A percentile compares a stretch with the other conserved stretches of the same genome.
Evolutionary conservation across 768 basidiomycete genomes (phyloP).

Genomic region (Rubroboletus satanas): DNA sequence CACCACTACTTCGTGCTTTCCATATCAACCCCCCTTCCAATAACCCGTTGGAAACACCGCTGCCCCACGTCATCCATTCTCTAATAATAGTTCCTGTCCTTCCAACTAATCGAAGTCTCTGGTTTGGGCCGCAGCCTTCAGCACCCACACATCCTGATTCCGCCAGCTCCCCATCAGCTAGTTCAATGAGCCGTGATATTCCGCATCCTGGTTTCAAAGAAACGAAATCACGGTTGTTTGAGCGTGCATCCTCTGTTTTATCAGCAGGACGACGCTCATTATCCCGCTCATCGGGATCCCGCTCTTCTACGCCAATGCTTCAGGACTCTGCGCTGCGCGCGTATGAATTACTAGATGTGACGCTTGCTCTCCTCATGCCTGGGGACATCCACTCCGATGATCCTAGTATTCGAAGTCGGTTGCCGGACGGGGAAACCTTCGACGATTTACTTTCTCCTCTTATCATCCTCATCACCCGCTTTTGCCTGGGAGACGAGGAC

Average conservation of each 20-base stretch:
- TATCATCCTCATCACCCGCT: constrained; percentile 65
- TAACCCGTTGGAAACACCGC: constrained; percentile 63
- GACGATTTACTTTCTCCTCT: constrained; percentile 81
- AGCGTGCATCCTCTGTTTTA: constrained; percentile 27
- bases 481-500: constrained; percentile 61
- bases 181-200: constrained; percentile 10
- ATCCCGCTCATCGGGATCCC: constrained; percentile 47
- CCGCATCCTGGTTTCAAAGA: constrained; percentile 17
- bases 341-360: constrained; percentile 63
- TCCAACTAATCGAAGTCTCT: constrained; percentile 49
- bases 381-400: constrained; percentile 63
- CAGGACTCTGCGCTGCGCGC: constrained; percentile 59
- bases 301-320: constrained; percentile 26
- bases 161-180: constrained; percentile 31
- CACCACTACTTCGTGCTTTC: constrained; percentile 68
- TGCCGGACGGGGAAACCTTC: constrained; percentile 46
- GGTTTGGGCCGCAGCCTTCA: constrained; percentile 53
- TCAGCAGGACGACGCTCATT: constrained; percentile 29
- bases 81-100: constrained; percentile 76
- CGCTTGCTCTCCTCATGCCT: constrained; percentile 61
- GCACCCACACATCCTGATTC: constrained; percentile 35
- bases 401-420: constrained; percentile 46
- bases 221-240: constrained; percentile 21
- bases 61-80: constrained; percentile 79
- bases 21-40: constrained; percentile 57